Base-by-base conservation (phyloP, 2,329 filamentous ascomycete species). In the Incumbomyces delicatus region DNA sequence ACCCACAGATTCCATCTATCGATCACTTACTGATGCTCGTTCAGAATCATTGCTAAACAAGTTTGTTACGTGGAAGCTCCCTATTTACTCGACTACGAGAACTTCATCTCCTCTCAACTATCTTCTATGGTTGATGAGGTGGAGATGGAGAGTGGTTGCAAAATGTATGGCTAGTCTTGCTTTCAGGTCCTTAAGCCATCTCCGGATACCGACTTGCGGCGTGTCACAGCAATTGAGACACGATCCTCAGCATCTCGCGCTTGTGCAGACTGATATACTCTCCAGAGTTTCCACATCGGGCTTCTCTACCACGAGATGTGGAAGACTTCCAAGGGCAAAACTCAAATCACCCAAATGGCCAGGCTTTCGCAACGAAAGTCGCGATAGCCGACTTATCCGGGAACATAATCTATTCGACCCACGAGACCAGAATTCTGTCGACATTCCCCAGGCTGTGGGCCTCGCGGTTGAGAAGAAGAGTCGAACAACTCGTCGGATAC, bases 351-450 rank as follows among this genome's bases (percentile, higher is more conserved):
- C 16, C 20, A 6, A 35, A 8, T 34, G 35, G 20, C 41, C 41
- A 3, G 31, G 31, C 41, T 44, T 44, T 27, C 41, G 41, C 41
- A 44, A 35, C 14, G 41, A 44, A 22, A 20, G 14, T 6, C 10
- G 27, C 8, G 41, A 44, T 2, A 31, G 35, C 6, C 41, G 41
- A 18, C 31, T 33, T 18, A 32, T 44, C 10, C 29, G 41, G 27
- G 41, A 44, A 44, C 41, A 44, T 30, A 44, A 44, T 6, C 31
- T 44, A 16, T 44, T 44, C 31, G 14, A 44, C 31, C 41, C 41
- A 8, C 22, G 22, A 4, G 22, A 27, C 5, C 22, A 27, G 8
- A 27, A 27, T 27, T 4, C 22, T 27, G 22, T 27, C 22, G 22
- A 27, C 22, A 8, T 27, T 27, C 8, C 22, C 22, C 22, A 27